These are phyloP conservation scores for Lasiodiplodia hormozganensis DNA, from an alignment of 2,329 filamentous ascomycete species.

Conservation along the genomic window DNA sequence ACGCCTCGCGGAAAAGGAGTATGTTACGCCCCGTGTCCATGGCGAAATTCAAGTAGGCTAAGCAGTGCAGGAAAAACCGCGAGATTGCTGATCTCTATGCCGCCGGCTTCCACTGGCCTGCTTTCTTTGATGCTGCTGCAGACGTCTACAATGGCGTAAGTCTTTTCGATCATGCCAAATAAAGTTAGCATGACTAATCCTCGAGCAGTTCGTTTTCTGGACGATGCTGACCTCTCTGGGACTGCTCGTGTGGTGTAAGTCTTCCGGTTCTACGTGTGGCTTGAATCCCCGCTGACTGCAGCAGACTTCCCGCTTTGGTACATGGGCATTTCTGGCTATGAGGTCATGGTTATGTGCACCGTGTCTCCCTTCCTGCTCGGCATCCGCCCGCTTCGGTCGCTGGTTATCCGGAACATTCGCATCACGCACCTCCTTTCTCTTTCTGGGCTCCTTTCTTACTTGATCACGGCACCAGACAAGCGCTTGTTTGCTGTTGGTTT, in stretches of 20 bases:
- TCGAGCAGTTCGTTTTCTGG: slow-evolving; percentile 86
- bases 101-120: slow-evolving; percentile 73
- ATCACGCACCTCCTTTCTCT: slow-evolving; percentile 79
- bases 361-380: slow-evolving; percentile 81
- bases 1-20: slow-evolving; percentile 73
- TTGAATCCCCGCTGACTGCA: slow-evolving; percentile 29
- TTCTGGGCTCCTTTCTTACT: slow-evolving; percentile 78
- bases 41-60: not conserved
- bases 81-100: slow-evolving; percentile 74
- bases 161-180: slow-evolving; percentile 5
- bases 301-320: slow-evolving; percentile 95
- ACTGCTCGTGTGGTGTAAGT: slow-evolving; percentile 89
- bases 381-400: slow-evolving; percentile 70
- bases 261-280: not conserved
- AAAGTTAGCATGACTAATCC: slow-evolving; percentile 21
- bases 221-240: slow-evolving; percentile 89
- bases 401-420: slow-evolving; percentile 73
- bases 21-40: slow-evolving; percentile 50
- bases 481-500: slow-evolving; percentile 84
- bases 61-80: slow-evolving; percentile 72
- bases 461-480: slow-evolving; percentile 72
- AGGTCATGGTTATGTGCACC: slow-evolving; percentile 85
- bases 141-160: slow-evolving; percentile 91
- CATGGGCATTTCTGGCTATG: slow-evolving; percentile 98
- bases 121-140: slow-evolving; percentile 79